These are phyloP conservation scores for Coemansia sp. DNA, from an alignment of 192 early-diverging fungal species.

Conservation along the genomic window DNA sequence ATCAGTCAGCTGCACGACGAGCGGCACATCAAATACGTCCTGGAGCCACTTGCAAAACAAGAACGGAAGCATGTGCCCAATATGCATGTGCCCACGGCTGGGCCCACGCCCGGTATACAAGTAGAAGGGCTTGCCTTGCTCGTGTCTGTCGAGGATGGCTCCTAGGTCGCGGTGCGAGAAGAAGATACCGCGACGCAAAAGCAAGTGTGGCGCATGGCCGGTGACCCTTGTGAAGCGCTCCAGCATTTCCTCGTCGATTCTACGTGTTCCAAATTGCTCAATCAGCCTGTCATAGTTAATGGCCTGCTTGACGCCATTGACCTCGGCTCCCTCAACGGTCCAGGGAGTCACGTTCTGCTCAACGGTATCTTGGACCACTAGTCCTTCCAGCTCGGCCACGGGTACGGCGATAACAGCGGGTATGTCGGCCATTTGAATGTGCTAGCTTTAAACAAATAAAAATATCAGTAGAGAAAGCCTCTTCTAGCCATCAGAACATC, in stretches of 20 bases:
- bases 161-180: slow-evolving; percentile 94
- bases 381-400: slow-evolving; percentile 19
- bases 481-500: neutral
- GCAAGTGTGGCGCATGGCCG: slow-evolving; percentile 79
- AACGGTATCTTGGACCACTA: neutral
- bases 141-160: slow-evolving; percentile 85
- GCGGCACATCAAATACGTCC: slow-evolving; percentile 92
- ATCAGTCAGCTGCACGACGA: slow-evolving; percentile 97
- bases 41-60: slow-evolving; percentile 98
- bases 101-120: slow-evolving; percentile 98
- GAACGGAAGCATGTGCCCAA: slow-evolving; percentile 97
- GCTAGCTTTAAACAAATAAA: neutral
- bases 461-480: neutral
- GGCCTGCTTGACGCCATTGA: slow-evolving; percentile 80
- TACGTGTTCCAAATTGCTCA: slow-evolving; percentile 83
- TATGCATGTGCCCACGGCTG: slow-evolving; percentile 88
- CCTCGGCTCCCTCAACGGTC: slow-evolving; percentile 91
- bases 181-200: slow-evolving; percentile 88
- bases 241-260: slow-evolving; percentile 76
- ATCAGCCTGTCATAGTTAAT: slow-evolving; percentile 96
- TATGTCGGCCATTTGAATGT: slow-evolving; percentile 12
- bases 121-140: slow-evolving; percentile 97
- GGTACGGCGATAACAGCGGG: neutral
- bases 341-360: slow-evolving; percentile 78
- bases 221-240: slow-evolving; percentile 85